phyloP scores from a whole-genome alignment of 352 stramenopile species.

The Globisporangium cystogenes region DNA sequence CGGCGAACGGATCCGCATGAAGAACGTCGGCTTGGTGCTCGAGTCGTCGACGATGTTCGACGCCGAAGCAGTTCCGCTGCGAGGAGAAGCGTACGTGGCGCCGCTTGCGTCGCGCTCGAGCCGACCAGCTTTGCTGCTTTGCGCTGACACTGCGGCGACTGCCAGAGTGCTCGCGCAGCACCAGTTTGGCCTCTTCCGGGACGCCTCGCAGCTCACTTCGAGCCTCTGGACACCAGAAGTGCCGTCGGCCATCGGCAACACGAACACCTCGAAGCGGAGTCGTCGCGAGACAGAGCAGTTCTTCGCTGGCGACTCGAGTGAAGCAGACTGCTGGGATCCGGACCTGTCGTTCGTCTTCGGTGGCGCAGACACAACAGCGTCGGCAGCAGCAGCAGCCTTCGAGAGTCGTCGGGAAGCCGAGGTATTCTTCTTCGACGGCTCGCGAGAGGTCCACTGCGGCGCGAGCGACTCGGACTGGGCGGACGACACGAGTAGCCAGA shows the following conservation, averaged over 20 bases:
- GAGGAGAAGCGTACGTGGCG: slow-evolving; percentile 24
- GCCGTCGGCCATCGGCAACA: not conserved
- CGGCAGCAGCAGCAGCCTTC: not conserved
- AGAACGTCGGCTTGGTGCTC: slow-evolving; percentile 32
- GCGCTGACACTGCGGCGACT: not conserved
- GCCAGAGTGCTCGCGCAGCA: slow-evolving; percentile 11
- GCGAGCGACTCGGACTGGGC: not conserved
- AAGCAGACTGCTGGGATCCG: not conserved
- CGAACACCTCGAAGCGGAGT: not conserved
- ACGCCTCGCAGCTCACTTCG: not conserved
- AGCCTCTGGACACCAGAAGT: slow-evolving; percentile 11
- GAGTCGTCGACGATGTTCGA: slow-evolving; percentile 26
- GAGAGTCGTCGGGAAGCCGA: slow-evolving; percentile 8
- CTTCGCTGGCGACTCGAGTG: not conserved
- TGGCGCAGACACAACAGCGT: not conserved
- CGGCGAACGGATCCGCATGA: slow-evolving; percentile 55
- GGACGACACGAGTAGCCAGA: slow-evolving; percentile 16
- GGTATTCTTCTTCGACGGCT: slow-evolving; percentile 38
- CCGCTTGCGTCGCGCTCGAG: not conserved
- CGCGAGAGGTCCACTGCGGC: slow-evolving; percentile 19
- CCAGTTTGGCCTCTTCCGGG: slow-evolving; percentile 10
- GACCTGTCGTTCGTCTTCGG: not conserved
- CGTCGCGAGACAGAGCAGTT: not conserved
- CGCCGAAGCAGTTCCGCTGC: slow-evolving; percentile 27
- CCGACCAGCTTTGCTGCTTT: too few species aligned